Evolutionary conservation across 768 basidiomycete genomes (phyloP), one percentile per base, ranked within the genome.

Genomic region (Amanita pallidorosea): DNA sequence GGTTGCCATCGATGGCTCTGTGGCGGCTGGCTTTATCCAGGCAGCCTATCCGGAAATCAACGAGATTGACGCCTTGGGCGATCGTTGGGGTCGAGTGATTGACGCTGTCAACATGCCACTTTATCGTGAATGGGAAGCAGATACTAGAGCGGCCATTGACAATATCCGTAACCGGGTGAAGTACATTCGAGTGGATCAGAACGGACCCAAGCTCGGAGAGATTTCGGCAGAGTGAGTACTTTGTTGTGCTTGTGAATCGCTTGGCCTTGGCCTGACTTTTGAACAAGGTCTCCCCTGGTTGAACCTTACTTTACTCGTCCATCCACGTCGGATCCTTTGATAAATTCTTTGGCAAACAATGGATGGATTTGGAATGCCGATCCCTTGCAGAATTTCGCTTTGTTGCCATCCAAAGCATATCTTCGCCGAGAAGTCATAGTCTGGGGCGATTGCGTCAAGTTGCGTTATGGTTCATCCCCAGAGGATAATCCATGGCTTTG

Each of bases 351-450:
- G 25, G 96, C 95, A 5, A 97, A 98, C 67, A 99, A 99, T 62
- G 96, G 96, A 2, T 99, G 96, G 96, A 92, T 99, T 56, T 99
- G 96, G 95, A 70, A 85, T 56, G 94, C 95, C 2, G 84, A 99
- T 61, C 95, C 96, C 0, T 76, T 98, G 13, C 75, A 83, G 56
- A 97, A 97, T 68, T 99, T 99, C 68, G 96, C 95, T 7, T 77
- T 88, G 12, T 77, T 80, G 23, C 87, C 87, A 0, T 98, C 95
- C 20, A 96, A 94, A 64, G 88, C 92, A 0, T 99, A 98, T 67
- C 75, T 97, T 41, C 85, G 92, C 20, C 86, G 96, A 45, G 90
- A 97, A 65, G 92, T 99, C 49, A 97, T 98, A 58, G 91, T 84
- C 22, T 99, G 96, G 96, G 83, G 84, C 40, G 96, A 99, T 65